Conservation (phyloP, 345 rosid species). For the Populus alba region DNA sequence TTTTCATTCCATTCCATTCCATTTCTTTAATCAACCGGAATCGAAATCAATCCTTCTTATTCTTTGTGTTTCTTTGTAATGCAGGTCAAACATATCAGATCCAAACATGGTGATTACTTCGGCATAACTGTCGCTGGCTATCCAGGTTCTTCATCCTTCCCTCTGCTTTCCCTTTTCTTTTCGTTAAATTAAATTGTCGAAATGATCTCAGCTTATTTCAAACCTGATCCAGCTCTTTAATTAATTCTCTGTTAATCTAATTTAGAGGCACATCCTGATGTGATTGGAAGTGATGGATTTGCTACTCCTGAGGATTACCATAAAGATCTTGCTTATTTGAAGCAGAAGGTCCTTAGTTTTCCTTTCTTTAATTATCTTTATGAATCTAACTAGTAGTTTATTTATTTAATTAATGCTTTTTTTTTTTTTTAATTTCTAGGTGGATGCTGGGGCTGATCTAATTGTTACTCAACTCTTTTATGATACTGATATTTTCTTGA, state of each 20-base stretch:
- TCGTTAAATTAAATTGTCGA: not conserved
- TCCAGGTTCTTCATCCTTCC: constrained; percentile 52
- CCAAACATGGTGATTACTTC: constrained; percentile 78
- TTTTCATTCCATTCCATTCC: not conserved
- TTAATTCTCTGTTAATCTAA: not conserved
- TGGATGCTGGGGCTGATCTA: constrained; percentile 97
- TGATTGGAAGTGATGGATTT: constrained; percentile 62
- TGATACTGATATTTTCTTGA: constrained; percentile 87
- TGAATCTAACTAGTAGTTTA: too few relatives aligned
- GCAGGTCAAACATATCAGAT: constrained; percentile 76
- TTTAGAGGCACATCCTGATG: constrained; percentile 94
- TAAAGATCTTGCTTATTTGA: constrained; percentile 82
- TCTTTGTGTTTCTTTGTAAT: not conserved
- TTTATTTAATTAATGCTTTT: constrained; percentile 4
- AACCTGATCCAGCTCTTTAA: not conserved
- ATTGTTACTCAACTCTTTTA: constrained; percentile 82
- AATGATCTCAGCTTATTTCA: not conserved
- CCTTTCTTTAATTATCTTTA: too few relatives aligned
- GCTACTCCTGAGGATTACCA: constrained; percentile 69
- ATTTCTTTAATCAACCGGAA: not conserved
- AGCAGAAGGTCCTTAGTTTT: constrained; percentile 59
- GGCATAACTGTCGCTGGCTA: constrained; percentile 99
- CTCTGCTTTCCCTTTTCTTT: not conserved
- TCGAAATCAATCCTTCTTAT: not conserved
- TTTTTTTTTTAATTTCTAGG: constrained; percentile 33